These are phyloP conservation scores for Ulmus americana DNA, from an alignment of 331 rosid genomes.

Conservation along the genomic window DNA sequence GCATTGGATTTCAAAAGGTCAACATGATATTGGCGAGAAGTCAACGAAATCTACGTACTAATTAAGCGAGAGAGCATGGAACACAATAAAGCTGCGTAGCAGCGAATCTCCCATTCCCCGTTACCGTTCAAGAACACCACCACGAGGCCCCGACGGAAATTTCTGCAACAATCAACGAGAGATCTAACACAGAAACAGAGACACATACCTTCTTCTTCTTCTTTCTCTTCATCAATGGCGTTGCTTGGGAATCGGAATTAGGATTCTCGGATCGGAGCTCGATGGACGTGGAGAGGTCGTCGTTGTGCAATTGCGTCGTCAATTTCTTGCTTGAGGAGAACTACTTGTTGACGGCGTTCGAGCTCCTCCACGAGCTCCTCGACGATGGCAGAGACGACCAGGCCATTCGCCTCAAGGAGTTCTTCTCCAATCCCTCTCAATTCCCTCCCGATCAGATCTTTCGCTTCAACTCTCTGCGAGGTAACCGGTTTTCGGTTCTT, in stretches of 20 bases:
- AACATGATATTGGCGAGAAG: no score
- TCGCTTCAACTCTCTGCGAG: constrained; percentile 77
- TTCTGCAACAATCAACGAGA: not conserved
- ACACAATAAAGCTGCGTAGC: not conserved
- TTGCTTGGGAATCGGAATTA: constrained; percentile 8
- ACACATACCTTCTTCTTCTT: constrained; percentile 17
- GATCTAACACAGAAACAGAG: not conserved
- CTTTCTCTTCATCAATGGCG: constrained; percentile 34
- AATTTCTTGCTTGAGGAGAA: constrained; percentile 89
- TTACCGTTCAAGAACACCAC: not conserved
- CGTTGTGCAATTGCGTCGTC: constrained; percentile 94
- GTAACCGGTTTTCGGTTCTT: constrained; percentile 17
- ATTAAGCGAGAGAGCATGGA: not conserved
- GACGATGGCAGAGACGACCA: constrained; percentile 81
- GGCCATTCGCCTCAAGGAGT: constrained; percentile 84
- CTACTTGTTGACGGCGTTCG: constrained; percentile 82
- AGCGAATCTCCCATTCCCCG: not conserved
- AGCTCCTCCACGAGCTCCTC: constrained; percentile 99
- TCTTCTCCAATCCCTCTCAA: constrained; percentile 67
- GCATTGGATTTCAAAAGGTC: no score
- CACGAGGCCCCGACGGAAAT: not conserved
- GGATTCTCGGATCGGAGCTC: constrained; percentile 32
- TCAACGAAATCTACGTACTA: no score
- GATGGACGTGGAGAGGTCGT: constrained; percentile 88
- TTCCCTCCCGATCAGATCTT: constrained; percentile 87